These are phyloP conservation scores for Hanseniaspora gamundiae DNA, from an alignment of 1,139 yeast species.

Conservation along the genomic window DNA sequence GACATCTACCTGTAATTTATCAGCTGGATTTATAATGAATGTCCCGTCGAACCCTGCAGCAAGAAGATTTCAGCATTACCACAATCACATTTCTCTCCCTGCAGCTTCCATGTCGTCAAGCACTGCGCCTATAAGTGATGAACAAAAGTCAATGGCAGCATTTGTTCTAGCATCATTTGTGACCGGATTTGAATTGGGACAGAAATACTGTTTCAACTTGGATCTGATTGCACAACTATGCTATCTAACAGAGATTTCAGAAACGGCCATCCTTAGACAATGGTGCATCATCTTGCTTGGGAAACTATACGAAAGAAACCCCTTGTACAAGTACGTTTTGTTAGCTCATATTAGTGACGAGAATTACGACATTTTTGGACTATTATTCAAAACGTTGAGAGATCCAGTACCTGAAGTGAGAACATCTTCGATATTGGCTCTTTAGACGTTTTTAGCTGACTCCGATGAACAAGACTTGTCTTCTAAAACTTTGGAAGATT, in stretches of 20 bases:
- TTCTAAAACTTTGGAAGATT: conserved; percentile 21
- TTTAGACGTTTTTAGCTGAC: conserved; percentile 57
- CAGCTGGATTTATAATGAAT: conserved; percentile 22
- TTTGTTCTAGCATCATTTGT: conserved; percentile 77
- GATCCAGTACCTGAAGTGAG: conserved; percentile 96
- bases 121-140: conserved; percentile 37
- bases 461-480: conserved; percentile 27
- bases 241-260: conserved; percentile 55
- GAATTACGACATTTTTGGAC: conserved; percentile 22
- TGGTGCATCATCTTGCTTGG: conserved; percentile 81
- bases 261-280: conserved; percentile 76
- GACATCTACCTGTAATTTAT: conserved; percentile 25
- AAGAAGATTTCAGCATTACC: conserved; percentile 13
- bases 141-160: conserved; percentile 93
- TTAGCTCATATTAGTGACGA: conserved; percentile 19
- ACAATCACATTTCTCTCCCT: conserved; percentile 11
- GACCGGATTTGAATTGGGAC: conserved; percentile 69
- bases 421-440: conserved; percentile 66
- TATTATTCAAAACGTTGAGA: conserved; percentile 44
- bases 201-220: conserved; percentile 62
- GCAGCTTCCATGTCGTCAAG: conserved; percentile 11
- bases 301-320: conserved; percentile 61
- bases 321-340: conserved; percentile 64
- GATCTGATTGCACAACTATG: conserved; percentile 63
- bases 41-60: conserved; percentile 15